These are phyloP conservation scores for Juncus inflexus DNA, from an alignment of 176 grass and related monocot species.

Conservation along the genomic window DNA sequence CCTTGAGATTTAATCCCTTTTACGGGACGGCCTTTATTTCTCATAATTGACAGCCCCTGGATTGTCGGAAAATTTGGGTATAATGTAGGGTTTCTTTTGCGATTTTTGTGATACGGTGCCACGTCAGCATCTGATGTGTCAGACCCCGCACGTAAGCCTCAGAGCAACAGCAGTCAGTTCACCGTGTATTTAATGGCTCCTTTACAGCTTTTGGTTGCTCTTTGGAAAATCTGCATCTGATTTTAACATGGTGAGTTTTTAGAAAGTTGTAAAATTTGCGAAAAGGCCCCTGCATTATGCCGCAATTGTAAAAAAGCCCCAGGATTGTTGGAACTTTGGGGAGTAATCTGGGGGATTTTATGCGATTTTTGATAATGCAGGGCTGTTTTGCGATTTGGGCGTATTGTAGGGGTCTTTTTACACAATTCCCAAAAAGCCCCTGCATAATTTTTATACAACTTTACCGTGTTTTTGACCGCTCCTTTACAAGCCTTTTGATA, in stretches of 20 bases:
- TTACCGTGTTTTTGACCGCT: constrained; percentile 64
- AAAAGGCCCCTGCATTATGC: too few relatives aligned
- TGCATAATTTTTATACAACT: too few relatives aligned
- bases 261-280: too few relatives aligned
- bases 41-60: constrained; percentile 89
- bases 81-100: constrained; percentile 74
- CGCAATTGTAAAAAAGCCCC: too few relatives aligned
- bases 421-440: too few relatives aligned
- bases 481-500: constrained; percentile 83
- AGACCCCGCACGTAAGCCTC: constrained; percentile 49
- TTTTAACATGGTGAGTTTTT: not conserved
- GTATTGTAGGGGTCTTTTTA: too few relatives aligned
- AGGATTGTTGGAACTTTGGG: too few relatives aligned
- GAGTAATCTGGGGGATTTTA: too few relatives aligned
- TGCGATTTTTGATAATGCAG: too few relatives aligned
- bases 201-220: constrained; percentile 80
- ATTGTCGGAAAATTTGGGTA: constrained; percentile 55
- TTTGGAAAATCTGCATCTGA: constrained; percentile 55
- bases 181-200: constrained; percentile 92
- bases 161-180: constrained; percentile 70
- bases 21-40: constrained; percentile 86
- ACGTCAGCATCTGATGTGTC: constrained; percentile 16
- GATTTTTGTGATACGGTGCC: constrained; percentile 43
- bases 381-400: too few relatives aligned
- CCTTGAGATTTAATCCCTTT: constrained; percentile 92